Base-by-base conservation (phyloP, 2,329 filamentous ascomycete species). In the Penicillium paneum region DNA sequence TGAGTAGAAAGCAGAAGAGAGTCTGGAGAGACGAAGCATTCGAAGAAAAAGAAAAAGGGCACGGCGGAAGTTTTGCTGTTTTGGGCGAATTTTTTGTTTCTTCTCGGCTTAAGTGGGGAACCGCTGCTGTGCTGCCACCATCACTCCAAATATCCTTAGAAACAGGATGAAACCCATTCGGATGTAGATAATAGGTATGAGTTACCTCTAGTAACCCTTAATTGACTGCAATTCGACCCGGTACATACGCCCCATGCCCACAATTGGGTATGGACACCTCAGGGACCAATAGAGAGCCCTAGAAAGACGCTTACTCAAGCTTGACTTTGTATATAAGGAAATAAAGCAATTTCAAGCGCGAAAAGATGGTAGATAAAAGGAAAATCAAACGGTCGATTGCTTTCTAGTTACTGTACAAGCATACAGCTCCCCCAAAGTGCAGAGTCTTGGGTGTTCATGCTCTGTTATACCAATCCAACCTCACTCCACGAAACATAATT, bases 361-460 rank as follows among this genome's bases (percentile, higher is more conserved):
- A 44, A 44, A 28, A 5, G 32, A 10, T 31, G 10, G 19, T 5
- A 44, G 34, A 58, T 48, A 62, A 58, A 60, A 44, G 49, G 56
- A 62, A 60, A 42, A 48, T 44, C 34, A 63, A 57, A 56, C 51
- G 53, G 58, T 64, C 45, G 60, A 70, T 70, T 70, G 66, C 72
- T 72, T 69, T 74, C 72, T 74, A 74, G 64, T 66, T 74, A 73
- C 69, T 74, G 68, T 75, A 74, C 72, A 75, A 59, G 60, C 56
- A 61, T 58, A 64, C 64, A 67, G 60, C 61, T 59, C 45, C 52
- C 52, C 43, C 31, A 47, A 52, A 40, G 34, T 42, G 46, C 47
- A 49, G 38, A 59, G 55, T 60, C 57, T 44, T 54, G 19, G 52
- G 34, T 50, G 52, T 54, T 47, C 48, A 49, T 51, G 36, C 44